Evolutionary conservation across 495 filamentous ascomycete genomes (phyloP).

Genomic region (Parmelia sp.): DNA sequence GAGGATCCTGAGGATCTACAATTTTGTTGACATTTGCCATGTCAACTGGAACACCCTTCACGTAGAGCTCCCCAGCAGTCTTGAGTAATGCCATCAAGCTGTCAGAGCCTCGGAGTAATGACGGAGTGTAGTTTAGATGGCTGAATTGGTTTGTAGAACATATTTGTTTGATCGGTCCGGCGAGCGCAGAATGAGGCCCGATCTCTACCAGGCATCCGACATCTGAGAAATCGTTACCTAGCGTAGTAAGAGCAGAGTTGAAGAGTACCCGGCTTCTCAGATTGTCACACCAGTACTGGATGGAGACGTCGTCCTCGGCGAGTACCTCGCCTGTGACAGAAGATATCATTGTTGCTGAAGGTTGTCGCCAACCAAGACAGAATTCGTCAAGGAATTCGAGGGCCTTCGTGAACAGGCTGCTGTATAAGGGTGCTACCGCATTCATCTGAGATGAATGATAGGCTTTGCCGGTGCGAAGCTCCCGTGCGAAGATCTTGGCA

Average conservation of each 20-base stretch:
- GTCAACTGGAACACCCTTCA: too few species aligned
- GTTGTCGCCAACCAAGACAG: not conserved
- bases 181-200: constrained; percentile 54
- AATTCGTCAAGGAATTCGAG: too few species aligned
- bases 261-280: constrained; percentile 36
- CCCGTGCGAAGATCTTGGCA: constrained; percentile 6
- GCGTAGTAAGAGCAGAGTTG: too few species aligned
- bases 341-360: constrained; percentile 20
- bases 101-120: constrained; percentile 28
- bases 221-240: not conserved
- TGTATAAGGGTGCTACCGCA: not conserved
- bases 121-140: constrained; percentile 24
- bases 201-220: constrained; percentile 45
- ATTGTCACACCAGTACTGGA: constrained; percentile 39
- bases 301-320: constrained; percentile 11
- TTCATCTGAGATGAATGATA: constrained; percentile 8
- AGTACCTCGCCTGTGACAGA: constrained; percentile 29
- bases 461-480: constrained; percentile 6
- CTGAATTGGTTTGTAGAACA: constrained; percentile 20
- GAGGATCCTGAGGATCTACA: too few species aligned
- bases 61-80: too few species aligned
- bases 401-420: not conserved
- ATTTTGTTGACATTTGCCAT: constrained; percentile 24
- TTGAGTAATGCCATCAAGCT: too few species aligned
- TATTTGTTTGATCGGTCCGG: constrained; percentile 53